phyloP scores from a whole-genome alignment of 371 early-diverging fungal genomes.

The Circinella umbellata region DNA sequence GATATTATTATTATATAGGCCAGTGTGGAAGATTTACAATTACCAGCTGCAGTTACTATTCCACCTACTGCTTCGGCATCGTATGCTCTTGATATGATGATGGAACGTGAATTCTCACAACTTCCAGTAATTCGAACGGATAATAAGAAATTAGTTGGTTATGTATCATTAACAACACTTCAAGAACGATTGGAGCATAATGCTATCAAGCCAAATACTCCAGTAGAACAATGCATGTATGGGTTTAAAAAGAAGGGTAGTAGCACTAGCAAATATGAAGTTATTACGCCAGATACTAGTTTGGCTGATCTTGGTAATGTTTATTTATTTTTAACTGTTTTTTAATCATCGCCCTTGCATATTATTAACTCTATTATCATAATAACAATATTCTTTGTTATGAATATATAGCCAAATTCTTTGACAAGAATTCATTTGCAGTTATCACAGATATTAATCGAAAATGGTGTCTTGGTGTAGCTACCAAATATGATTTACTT shows the following conservation, averaged over 20 bases:
- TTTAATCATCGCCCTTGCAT: not conserved
- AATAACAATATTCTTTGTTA: not conserved
- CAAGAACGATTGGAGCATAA: conserved; percentile 65
- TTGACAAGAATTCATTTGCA: conserved; percentile 80
- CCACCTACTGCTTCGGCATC: conserved; percentile 58
- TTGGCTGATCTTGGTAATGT: conserved; percentile 74
- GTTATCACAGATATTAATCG: conserved; percentile 83
- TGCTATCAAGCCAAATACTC: conserved; percentile 44
- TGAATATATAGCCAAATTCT: conserved; percentile 57
- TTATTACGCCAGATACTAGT: conserved; percentile 83
- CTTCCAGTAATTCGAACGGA: conserved; percentile 75
- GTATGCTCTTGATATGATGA: conserved; percentile 78
- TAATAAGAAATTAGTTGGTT: conserved; percentile 78
- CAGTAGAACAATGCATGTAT: conserved; percentile 70
- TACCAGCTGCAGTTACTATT: conserved; percentile 82
- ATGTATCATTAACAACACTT: conserved; percentile 71
- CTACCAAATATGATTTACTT: conserved; percentile 82
- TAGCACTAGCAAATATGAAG: conserved; percentile 53
- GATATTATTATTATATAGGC: conserved; percentile 36
- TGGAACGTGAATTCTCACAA: conserved; percentile 85
- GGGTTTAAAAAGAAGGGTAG: conserved; percentile 52
- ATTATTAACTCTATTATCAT: not conserved
- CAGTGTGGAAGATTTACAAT: conserved; percentile 85
- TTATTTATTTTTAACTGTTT: conserved; percentile 23
- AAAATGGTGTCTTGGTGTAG: conserved; percentile 84